phyloP scores from a whole-genome alignment of 495 filamentous ascomycete genomes.

The Sabuloglossum arenarium region DNA sequence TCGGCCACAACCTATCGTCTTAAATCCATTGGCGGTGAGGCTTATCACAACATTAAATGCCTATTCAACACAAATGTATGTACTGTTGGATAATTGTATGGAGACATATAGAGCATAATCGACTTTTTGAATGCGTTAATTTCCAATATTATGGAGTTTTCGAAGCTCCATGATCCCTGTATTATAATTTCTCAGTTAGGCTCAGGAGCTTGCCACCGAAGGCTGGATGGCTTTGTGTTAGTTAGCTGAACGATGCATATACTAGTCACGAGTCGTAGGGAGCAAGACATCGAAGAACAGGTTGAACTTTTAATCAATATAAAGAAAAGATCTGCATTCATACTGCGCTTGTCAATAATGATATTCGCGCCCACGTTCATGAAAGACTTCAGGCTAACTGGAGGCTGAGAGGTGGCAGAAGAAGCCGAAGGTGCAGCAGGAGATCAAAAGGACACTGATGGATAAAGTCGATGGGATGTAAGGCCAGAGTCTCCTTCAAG shows the following conservation, averaged over 20 bases:
- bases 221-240: background rate
- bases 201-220: too few species aligned
- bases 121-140: too few species aligned
- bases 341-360: background rate
- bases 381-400: background rate
- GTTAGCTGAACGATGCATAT: too few species aligned
- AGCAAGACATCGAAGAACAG: slow-evolving; percentile 4
- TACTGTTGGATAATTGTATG: too few species aligned
- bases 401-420: background rate
- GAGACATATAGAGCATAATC: too few species aligned
- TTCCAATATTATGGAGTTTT: too few species aligned
- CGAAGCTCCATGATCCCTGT: too few species aligned
- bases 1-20: too few species aligned
- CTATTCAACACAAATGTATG: too few species aligned
- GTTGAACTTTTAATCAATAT: background rate
- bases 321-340: background rate
- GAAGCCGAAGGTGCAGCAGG: background rate
- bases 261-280: slow-evolving; percentile 9
- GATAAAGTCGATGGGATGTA: slow-evolving; percentile 13
- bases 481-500: background rate
- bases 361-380: background rate
- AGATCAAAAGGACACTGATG: slow-evolving; percentile 7
- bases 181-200: too few species aligned
- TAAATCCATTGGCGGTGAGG: too few species aligned
- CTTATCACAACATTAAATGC: too few species aligned